Conservation (phyloP, 2,329 filamentous ascomycete species). For the Madurella mycetomatis region DNA sequence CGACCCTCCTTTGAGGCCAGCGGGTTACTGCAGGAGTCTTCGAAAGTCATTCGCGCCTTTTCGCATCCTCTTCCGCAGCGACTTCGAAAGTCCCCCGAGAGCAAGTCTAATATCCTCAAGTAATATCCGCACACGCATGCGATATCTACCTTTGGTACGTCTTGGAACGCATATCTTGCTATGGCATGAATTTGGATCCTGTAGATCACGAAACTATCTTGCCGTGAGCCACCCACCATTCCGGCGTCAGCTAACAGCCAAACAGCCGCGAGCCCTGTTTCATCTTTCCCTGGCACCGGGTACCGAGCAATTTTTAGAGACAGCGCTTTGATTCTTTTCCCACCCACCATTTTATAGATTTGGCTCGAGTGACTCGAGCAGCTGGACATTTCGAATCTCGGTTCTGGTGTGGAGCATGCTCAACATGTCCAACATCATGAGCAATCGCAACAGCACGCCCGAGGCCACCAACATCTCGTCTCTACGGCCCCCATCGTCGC, state of each 20-base stretch:
- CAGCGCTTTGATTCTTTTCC: slow-evolving; percentile 13
- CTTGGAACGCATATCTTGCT: slow-evolving; percentile 16
- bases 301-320: slow-evolving; percentile 21
- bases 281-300: slow-evolving; percentile 31
- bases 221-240: slow-evolving; percentile 34
- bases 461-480: slow-evolving; percentile 79
- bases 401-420: slow-evolving; percentile 37
- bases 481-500: slow-evolving; percentile 76
- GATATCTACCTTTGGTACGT: slow-evolving; percentile 20
- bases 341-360: slow-evolving; percentile 11
- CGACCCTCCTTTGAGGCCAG: slow-evolving; percentile 33
- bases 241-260: slow-evolving; percentile 27
- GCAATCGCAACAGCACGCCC: slow-evolving; percentile 95
- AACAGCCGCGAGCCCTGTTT: slow-evolving; percentile 34
- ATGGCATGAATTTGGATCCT: slow-evolving; percentile 29
- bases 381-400: slow-evolving; percentile 4
- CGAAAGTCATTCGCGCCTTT: slow-evolving; percentile 24
- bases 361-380: neutral
- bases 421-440: slow-evolving; percentile 66
- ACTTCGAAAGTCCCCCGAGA: slow-evolving; percentile 27
- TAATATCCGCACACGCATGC: slow-evolving; percentile 10
- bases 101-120: slow-evolving; percentile 17
- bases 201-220: slow-evolving; percentile 36
- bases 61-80: slow-evolving; percentile 21
- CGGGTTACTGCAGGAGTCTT: slow-evolving; percentile 32